Evolutionary conservation across 106 monocot genomes (phyloP), one percentile per base, ranked within the genome.

Genomic region (Amphibolis antarctica): DNA sequence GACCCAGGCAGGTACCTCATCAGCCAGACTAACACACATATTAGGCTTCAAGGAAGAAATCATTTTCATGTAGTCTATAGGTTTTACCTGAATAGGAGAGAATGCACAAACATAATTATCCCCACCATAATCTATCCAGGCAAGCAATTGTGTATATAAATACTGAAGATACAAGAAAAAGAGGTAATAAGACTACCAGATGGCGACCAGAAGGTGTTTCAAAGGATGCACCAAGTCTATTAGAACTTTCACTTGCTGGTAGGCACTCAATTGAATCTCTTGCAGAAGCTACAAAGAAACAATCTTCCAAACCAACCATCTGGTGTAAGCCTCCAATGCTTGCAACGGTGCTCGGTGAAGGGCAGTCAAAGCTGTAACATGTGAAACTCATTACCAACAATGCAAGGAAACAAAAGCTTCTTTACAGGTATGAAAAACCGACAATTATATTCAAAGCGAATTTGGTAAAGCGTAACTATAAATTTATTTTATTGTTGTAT

Each of bases 1-100:
- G 70, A 87, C 86, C 96, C 87, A 90, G 24, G 76, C 82, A 65
- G 96, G 96, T 22, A 98, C 96, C 76, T 98, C 96, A 71, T 98
- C 96, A 51, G 96, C 87, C 67, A 98, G 77, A 69, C 90, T 90
- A 67, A 80, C 84, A 81, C 90, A 98, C 54, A 91, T 45, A 64
- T 98, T 74, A 13, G 96, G 85, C 67, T 74, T 91, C 73, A 86
- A 76, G 23, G 84, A 80, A 43, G 80, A 72, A 75, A 98, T 81
- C 70, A 87, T 67, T 36, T 91, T 78, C 82, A 82, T 77, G 51
- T 91, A 98, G 18, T 67, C 60, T 49, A 71, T 75, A 56, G 96
- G 90, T 44, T 72, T 90, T 29, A 98, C 64, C 96, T 98, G 59
- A 44, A 55, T 18, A 7, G 36, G 7, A 36, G 36, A 36, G 36